Base-by-base conservation (phyloP, 1,284 basidiomycete species). In the Melampsora larici-populina region DNA sequence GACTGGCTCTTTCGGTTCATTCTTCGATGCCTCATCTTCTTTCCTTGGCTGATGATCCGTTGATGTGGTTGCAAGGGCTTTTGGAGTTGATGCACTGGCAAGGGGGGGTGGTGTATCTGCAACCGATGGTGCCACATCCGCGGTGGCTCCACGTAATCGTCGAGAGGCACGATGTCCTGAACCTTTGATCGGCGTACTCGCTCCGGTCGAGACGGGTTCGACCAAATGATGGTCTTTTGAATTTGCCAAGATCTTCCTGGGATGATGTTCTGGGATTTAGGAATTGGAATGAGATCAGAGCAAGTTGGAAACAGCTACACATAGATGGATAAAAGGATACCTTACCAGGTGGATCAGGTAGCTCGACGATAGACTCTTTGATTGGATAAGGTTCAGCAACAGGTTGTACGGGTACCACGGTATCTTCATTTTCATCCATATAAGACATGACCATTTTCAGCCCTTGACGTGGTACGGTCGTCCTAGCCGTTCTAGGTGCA, bases 401-500 rank as follows among this genome's bases (percentile, higher is more conserved):
- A 13, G 88, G 89, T 7, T 88, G 83, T 0, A 90, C 89, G 21
- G 81, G 79, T 51, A 79, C 79, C 65, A 80, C 65, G 70, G 78
- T 62, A 79, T 81, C 74, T 58, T 79, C 78, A 63, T 80, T 75
- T 9, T 73, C 62, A 72, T 81, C 80, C 26, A 70, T 26, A 49
- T 79, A 78, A 15, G 79, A 73, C 17, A 79, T 40, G 17, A 94
- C 89, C 3, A 92, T 90, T 7, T 91, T 90, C 0, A 70, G 76
- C 4, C 80, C 80, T 64, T 81, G 79, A n/a, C 78, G 79, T 17
- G 82, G 82, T 8, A 83, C 79, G 66, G 81, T 79, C 0, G 93
- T 94, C 49, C 97, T 90, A 84, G 91, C 91, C 11, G 97, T 98
- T 85, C 94, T 89, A 82, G 92, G 89, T 2, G 93, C 91, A 80